Base-by-base conservation (phyloP, 2,329 filamentous ascomycete species). In the Talaromyces amestolkiae region DNA sequence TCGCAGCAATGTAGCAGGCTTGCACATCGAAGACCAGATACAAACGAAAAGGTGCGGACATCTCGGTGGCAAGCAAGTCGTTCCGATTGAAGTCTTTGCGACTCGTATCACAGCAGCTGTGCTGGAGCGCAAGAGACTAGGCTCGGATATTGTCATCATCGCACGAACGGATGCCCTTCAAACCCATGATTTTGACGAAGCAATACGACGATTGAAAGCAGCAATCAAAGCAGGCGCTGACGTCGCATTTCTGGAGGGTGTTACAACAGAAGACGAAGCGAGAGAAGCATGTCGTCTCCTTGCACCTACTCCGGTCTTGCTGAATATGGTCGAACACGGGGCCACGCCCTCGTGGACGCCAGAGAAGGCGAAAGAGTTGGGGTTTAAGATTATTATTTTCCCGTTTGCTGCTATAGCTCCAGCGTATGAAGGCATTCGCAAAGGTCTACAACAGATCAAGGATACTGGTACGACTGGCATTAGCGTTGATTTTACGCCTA, bases 71-170 rank as follows among this genome's bases (percentile, higher is more conserved):
- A 47, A 47, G 5, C 19, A 47, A 24, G 43, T 24, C 4, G 43
- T 47, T 13, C 19, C 43, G 19, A 47, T 47, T 13, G 43, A 47
- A 24, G 19, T 47, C 9, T 24, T 47, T 17, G 19, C 19, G 43
- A 24, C 19, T 47, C 43, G 43, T 22, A 47, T 47, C 19, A 15
- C 43, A 24, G 43, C 87, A 8, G 86, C 87, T 64, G 82, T 82
- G 39, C 79, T 89, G 33, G 80, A 87, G 68, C 82, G 84, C 0
- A 80, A 80, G 70, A 74, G 78, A 24, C 43, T 54, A 4, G 53
- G 53, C 2, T 35, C 45, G 41, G 74, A 77, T 53, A 75, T 77
- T 41, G 68, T 76, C 9, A 66, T 77, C 35, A 76, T 77, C 62
- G 75, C 75, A 10, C 70, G 75, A 7, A 76, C 75, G 8, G 75